Percentiles rank a stretch among this genome's conserved stretches.
These are phyloP conservation scores for Nothomitra cinnamomea DNA, from an alignment of 2,329 filamentous ascomycete genomes.

Conservation along the genomic window DNA sequence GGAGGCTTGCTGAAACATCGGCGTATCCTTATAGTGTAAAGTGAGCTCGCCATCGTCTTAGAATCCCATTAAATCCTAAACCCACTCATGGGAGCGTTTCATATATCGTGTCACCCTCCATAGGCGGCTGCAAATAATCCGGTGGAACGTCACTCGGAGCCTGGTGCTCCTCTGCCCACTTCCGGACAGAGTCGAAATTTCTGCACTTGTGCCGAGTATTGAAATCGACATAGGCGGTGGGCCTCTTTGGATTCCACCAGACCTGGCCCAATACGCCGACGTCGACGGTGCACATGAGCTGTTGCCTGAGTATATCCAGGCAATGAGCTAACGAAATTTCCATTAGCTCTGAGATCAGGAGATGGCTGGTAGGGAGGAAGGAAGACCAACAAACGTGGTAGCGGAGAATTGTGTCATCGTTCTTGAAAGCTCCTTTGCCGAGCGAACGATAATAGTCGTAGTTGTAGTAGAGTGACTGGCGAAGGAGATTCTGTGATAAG, in stretches of 20 bases:
- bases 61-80: too few relatives aligned
- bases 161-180: neutral
- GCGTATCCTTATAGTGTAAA: too few relatives aligned
- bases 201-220: neutral
- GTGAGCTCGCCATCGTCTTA: too few relatives aligned
- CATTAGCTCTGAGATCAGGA: too few relatives aligned
- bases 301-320: neutral
- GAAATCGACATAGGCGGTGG: neutral
- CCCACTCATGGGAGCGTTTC: too few relatives aligned
- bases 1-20: too few relatives aligned
- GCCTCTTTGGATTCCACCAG: neutral
- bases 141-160: neutral
- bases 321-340: neutral
- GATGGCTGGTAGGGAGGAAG: too few relatives aligned
- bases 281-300: neutral
- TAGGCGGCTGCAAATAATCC: neutral
- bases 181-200: neutral
- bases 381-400: constrained; percentile 37
- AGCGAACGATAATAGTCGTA: constrained; percentile 36
- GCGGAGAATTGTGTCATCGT: constrained; percentile 36
- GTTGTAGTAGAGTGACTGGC: constrained; percentile 41
- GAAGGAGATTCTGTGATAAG: constrained; percentile 38
- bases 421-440: constrained; percentile 36
- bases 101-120: neutral
- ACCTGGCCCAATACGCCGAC: neutral